These are phyloP conservation scores for Camellia lanceoleosa DNA, from an alignment of 148 eudicot species.

Conservation along the genomic window DNA sequence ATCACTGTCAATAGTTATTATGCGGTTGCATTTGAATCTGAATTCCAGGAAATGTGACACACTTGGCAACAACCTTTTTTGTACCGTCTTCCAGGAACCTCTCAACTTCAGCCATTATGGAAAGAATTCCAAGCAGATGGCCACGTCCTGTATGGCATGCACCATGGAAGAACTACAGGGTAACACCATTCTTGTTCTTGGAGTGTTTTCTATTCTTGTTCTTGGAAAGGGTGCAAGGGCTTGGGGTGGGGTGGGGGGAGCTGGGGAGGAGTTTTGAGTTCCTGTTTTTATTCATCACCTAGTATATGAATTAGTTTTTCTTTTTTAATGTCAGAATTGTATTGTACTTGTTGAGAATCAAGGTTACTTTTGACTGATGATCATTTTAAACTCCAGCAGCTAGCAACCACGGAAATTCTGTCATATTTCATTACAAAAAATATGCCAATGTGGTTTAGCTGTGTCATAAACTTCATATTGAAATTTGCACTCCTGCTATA, in stretches of 20 bases:
- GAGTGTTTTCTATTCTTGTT: neutral
- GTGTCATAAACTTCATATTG: neutral
- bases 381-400: neutral
- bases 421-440: neutral
- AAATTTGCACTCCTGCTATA: neutral
- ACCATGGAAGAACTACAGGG: conserved; percentile 93
- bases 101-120: conserved; percentile 85
- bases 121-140: conserved; percentile 88
- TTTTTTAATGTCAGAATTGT: neutral
- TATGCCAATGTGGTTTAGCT: neutral
- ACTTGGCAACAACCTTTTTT: neutral
- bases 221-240: neutral
- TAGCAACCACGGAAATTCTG: neutral
- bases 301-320: neutral
- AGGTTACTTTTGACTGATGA: neutral
- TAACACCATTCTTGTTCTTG: conserved; percentile 30
- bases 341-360: neutral
- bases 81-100: conserved; percentile 30
- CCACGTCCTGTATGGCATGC: conserved; percentile 81
- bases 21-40: no score
- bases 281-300: neutral
- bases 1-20: no score
- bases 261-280: neutral
- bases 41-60: neutral
- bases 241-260: neutral